Evolutionary conservation across 345 rosid species (phyloP).

Genomic region (Mangifera indica): DNA sequence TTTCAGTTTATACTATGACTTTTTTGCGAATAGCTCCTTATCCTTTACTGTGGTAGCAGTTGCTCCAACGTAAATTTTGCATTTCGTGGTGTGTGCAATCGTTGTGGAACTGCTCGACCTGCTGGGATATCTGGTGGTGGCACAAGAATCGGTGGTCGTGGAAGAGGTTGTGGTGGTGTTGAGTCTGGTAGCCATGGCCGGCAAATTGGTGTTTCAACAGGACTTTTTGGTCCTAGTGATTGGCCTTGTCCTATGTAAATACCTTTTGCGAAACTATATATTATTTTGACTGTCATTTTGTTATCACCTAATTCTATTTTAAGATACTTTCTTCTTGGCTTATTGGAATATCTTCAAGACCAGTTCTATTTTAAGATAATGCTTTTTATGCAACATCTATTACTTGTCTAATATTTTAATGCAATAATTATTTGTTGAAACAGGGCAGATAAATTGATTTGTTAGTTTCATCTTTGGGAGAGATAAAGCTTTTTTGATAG

Average conservation of each 20-base stretch:
- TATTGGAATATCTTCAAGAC: background rate
- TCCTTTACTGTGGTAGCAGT: slow-evolving; percentile 53
- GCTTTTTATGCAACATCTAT: background rate
- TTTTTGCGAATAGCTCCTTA: slow-evolving; percentile 23
- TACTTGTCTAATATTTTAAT: background rate
- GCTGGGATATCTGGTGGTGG: slow-evolving; percentile 78
- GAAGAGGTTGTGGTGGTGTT: slow-evolving; percentile 68
- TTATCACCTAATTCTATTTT: background rate
- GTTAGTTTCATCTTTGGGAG: background rate
- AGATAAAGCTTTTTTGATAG: background rate
- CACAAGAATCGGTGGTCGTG: slow-evolving; percentile 74
- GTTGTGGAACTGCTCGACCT: slow-evolving; percentile 95
- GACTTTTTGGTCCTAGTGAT: slow-evolving; percentile 97
- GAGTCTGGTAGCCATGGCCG: slow-evolving; percentile 54
- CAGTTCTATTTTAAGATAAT: too few species aligned
- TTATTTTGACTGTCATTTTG: background rate
- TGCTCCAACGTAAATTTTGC: slow-evolving; percentile 97
- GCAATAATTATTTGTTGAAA: background rate
- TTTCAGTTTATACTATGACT: slow-evolving; percentile 10
- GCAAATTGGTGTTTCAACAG: slow-evolving; percentile 56
- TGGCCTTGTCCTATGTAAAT: slow-evolving; percentile 99
- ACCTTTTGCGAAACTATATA: slow-evolving; percentile 1
- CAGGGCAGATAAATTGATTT: slow-evolving; percentile 3
- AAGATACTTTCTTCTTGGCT: background rate
- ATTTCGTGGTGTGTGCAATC: slow-evolving; percentile 95